Percentiles rank a stretch among this genome's conserved stretches.
phyloP scores from a whole-genome alignment of 2,329 filamentous ascomycete genomes.

The Nannizziopsis arthrosporioides region DNA sequence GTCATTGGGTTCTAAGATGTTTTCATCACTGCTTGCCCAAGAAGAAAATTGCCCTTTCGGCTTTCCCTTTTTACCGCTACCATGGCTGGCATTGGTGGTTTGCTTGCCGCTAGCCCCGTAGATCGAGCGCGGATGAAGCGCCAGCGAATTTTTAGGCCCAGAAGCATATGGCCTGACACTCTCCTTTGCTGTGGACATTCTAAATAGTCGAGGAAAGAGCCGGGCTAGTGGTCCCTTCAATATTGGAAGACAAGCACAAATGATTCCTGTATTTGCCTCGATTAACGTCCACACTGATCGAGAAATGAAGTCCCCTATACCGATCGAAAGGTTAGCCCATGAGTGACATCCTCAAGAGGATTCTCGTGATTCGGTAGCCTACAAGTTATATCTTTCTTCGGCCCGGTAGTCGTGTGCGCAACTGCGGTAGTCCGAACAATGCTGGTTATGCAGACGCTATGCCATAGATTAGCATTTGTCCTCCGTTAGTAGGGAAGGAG shows the following conservation, averaged over 20 bases:
- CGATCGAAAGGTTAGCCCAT: background rate
- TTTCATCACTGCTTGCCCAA: constrained; percentile 3
- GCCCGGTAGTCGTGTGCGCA: constrained; percentile 13
- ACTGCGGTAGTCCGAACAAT: constrained; percentile 26
- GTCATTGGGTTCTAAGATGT: constrained; percentile 1
- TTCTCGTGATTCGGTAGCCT: background rate
- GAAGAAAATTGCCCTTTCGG: background rate
- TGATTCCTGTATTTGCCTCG: constrained; percentile 27
- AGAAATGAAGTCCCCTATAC: constrained; percentile 19
- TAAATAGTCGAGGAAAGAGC: constrained; percentile 15
- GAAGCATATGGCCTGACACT: constrained; percentile 4
- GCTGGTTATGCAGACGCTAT: constrained; percentile 12
- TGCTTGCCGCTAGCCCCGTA: background rate
- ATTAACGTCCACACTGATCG: constrained; percentile 30
- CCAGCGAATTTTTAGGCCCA: constrained; percentile 1
- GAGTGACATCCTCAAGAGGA: background rate
- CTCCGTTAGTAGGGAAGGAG: background rate
- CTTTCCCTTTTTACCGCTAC: background rate
- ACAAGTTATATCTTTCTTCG: constrained; percentile 13
- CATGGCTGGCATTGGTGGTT: background rate
- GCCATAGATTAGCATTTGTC: background rate
- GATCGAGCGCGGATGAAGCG: background rate
- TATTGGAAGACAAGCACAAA: constrained; percentile 31
- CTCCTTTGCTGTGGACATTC: background rate
- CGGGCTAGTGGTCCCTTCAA: constrained; percentile 21